These are phyloP conservation scores for Stereocaulon alpinum DNA, from an alignment of 495 filamentous ascomycete species.

Conservation along the genomic window DNA sequence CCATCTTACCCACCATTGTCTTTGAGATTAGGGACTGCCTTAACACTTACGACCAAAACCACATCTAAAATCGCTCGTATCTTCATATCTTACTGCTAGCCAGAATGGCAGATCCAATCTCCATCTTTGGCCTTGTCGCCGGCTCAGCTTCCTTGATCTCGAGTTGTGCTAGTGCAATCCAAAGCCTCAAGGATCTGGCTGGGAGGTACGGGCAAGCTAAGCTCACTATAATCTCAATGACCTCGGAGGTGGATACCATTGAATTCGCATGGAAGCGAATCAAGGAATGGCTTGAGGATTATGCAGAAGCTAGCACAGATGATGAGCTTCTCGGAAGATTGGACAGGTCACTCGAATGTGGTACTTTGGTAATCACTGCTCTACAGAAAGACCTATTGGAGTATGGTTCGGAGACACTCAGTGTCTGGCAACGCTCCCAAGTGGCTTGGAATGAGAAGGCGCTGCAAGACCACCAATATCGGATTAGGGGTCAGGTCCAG, in stretches of 20 bases:
- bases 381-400: constrained; percentile 3
- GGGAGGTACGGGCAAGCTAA: constrained; percentile 3
- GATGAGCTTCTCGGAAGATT: neutral
- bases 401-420: neutral
- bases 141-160: neutral
- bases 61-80: no score
- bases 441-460: neutral
- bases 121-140: neutral
- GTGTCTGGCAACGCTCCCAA: neutral
- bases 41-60: no score
- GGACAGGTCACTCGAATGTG: constrained; percentile 2
- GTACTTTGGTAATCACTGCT: constrained; percentile 1
- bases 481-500: constrained; percentile 4
- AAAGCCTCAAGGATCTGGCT: neutral
- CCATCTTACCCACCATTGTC: no score
- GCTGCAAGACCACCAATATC: neutral
- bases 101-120: constrained; percentile 4
- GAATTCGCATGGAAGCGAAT: constrained; percentile 4
- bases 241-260: neutral
- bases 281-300: neutral
- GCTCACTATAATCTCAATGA: constrained; percentile 1
- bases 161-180: neutral
- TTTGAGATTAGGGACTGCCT: no score
- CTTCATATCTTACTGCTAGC: no score
- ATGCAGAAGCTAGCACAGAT: neutral